Conservation (phyloP, 2,329 filamentous ascomycete species). For the Trichoderma polysporum region DNA sequence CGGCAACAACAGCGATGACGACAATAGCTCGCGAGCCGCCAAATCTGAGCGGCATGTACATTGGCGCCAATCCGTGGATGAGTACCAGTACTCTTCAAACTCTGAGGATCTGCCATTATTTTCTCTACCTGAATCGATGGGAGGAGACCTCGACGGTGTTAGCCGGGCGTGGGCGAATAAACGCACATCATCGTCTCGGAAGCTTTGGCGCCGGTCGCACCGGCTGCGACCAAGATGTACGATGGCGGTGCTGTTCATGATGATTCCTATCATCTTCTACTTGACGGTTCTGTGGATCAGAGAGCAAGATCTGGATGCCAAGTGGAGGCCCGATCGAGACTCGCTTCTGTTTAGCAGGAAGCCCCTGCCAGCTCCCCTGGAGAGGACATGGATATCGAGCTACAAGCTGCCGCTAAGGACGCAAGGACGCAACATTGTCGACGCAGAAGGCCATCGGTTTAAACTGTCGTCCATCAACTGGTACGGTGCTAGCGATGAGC, state of each 20-base stretch:
- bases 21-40: neutral
- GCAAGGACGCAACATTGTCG: constrained; percentile 59
- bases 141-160: neutral
- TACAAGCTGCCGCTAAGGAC: constrained; percentile 61
- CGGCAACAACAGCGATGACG: neutral
- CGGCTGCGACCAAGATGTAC: constrained; percentile 19
- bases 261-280: constrained; percentile 29
- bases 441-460: constrained; percentile 55
- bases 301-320: constrained; percentile 44
- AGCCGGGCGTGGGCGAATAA: constrained; percentile 9
- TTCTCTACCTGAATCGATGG: constrained; percentile 2
- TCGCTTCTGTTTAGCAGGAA: constrained; percentile 48
- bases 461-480: constrained; percentile 67
- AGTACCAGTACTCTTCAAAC: neutral
- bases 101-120: constrained; percentile 15
- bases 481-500: constrained; percentile 69
- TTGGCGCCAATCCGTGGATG: constrained; percentile 13
- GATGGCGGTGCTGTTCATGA: constrained; percentile 40
- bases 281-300: constrained; percentile 46
- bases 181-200: neutral
- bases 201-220: constrained; percentile 8
- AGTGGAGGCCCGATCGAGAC: constrained; percentile 51
- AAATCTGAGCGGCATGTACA: constrained; percentile 14
- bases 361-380: constrained; percentile 46
- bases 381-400: constrained; percentile 43